These are phyloP conservation scores for Paraphoma chrysanthemicola DNA, from an alignment of 2,329 filamentous ascomycete genomes.

Conservation along the genomic window DNA sequence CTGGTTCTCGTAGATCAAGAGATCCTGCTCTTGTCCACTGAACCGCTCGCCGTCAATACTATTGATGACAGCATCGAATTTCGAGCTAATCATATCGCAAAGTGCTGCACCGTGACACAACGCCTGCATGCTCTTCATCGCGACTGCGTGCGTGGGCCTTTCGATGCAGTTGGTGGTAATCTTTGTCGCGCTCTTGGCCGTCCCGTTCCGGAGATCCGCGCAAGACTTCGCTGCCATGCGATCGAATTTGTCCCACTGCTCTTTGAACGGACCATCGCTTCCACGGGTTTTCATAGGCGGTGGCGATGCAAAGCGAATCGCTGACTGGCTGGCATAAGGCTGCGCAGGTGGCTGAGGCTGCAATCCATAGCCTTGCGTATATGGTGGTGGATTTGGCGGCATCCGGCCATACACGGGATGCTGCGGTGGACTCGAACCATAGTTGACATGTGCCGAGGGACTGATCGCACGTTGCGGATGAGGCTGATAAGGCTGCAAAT, in stretches of 20 bases:
- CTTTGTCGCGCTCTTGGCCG: constrained; percentile 33
- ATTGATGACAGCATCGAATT: constrained; percentile 73
- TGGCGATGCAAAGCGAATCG: constrained; percentile 26
- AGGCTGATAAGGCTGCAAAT: constrained; percentile 11
- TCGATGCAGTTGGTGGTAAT: constrained; percentile 39
- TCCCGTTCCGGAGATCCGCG: constrained; percentile 33
- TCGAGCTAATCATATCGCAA: constrained; percentile 66
- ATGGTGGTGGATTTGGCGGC: constrained; percentile 23
- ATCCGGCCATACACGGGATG: constrained; percentile 28
- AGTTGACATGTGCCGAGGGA: constrained; percentile 14
- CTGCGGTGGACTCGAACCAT: constrained; percentile 21
- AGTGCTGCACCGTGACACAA: constrained; percentile 53
- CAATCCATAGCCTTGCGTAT: constrained; percentile 19
- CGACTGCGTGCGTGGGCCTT: constrained; percentile 34
- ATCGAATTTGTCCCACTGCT: constrained; percentile 39
- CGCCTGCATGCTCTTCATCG: constrained; percentile 44
- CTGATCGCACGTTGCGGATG: constrained; percentile 5
- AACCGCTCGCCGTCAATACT: constrained; percentile 71
- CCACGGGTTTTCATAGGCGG: constrained; percentile 20
- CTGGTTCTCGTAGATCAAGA: constrained; percentile 43
- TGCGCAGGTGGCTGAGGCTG: constrained; percentile 20
- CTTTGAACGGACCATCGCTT: constrained; percentile 29
- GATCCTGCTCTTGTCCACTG: constrained; percentile 60
- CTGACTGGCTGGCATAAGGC: constrained; percentile 28
- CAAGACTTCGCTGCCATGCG: constrained; percentile 39